Percentiles rank a stretch among this genome's conserved stretches.
Evolutionary conservation across 805 yeast genomes (phyloP).

Genomic region (Tetrapisispora pingtungensis): DNA sequence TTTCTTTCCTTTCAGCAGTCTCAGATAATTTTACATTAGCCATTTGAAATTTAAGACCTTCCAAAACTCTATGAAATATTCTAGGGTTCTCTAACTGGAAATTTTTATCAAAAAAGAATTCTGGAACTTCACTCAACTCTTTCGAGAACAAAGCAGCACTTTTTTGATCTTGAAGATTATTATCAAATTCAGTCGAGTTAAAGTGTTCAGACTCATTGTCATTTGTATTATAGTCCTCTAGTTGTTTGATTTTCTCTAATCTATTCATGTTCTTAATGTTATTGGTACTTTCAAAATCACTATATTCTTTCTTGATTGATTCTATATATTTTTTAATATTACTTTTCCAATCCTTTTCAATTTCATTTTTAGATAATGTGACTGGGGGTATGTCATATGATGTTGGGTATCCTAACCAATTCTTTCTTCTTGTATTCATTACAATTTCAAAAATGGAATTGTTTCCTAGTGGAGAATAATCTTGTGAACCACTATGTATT

Average conservation of each 20-base stretch:
- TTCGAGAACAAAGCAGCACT: constrained; percentile 8
- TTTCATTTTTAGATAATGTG: constrained; percentile 40
- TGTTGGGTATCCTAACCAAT: constrained; percentile 55
- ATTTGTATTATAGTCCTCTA: constrained; percentile 8
- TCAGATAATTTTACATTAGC: constrained; percentile 26
- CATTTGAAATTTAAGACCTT: constrained; percentile 37
- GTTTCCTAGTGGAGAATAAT: constrained; percentile 29
- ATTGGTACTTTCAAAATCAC: constrained; percentile 34
- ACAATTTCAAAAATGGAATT: constrained; percentile 73
- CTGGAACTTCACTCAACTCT: constrained; percentile 41
- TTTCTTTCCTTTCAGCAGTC: constrained; percentile 31
- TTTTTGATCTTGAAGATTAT: constrained; percentile 12
- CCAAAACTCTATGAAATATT: constrained; percentile 64
- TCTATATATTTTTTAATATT: constrained; percentile 37
- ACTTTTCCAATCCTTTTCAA: constrained; percentile 36
- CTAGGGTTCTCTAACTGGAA: constrained; percentile 87
- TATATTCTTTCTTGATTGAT: constrained; percentile 37
- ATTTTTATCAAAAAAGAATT: constrained; percentile 51
- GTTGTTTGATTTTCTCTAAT: constrained; percentile 31
- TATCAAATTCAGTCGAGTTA: constrained; percentile 7
- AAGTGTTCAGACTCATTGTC: constrained; percentile 5
- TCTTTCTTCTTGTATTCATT: constrained; percentile 29
- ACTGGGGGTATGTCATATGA: constrained; percentile 77
- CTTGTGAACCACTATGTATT: constrained; percentile 24
- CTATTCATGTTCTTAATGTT: constrained; percentile 33